Evolutionary conservation across 2,329 filamentous ascomycete genomes (phyloP).

Genomic region (Diaporthe ampelina): DNA sequence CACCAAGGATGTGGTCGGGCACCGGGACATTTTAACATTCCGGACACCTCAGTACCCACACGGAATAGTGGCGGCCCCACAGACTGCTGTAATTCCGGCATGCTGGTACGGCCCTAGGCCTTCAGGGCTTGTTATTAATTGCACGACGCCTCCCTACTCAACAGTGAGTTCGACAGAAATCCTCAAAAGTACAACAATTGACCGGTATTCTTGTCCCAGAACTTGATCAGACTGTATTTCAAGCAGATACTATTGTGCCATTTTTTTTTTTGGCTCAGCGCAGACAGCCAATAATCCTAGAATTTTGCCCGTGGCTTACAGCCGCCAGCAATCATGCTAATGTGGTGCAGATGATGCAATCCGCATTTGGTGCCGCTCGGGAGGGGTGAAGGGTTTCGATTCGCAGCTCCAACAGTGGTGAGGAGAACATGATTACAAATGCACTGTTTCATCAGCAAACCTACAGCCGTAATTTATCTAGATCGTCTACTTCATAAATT

Average conservation of each 20-base stretch:
- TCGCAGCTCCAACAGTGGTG: neutral
- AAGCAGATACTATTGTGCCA: neutral
- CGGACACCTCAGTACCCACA: neutral
- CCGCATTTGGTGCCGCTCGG: constrained; percentile 14
- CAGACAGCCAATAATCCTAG: neutral
- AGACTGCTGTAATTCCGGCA: neutral
- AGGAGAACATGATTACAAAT: constrained; percentile 32
- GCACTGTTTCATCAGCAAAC: constrained; percentile 13
- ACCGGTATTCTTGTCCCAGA: too few species aligned
- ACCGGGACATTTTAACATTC: neutral
- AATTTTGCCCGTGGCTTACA: neutral
- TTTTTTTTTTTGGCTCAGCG: neutral
- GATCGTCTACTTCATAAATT: neutral
- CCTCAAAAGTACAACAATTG: neutral
- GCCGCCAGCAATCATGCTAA: constrained; percentile 7
- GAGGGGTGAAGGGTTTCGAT: constrained; percentile 28
- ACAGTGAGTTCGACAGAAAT: too few species aligned
- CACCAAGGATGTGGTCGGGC: neutral
- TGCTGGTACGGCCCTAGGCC: neutral
- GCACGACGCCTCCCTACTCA: neutral
- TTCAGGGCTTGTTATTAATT: neutral
- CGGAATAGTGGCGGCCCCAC: neutral
- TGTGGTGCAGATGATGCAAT: constrained; percentile 39
- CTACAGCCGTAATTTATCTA: neutral
- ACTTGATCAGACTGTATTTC: neutral